phyloP scores from a whole-genome alignment of 2,329 filamentous ascomycete species.

The Remersonia thermophila region DNA sequence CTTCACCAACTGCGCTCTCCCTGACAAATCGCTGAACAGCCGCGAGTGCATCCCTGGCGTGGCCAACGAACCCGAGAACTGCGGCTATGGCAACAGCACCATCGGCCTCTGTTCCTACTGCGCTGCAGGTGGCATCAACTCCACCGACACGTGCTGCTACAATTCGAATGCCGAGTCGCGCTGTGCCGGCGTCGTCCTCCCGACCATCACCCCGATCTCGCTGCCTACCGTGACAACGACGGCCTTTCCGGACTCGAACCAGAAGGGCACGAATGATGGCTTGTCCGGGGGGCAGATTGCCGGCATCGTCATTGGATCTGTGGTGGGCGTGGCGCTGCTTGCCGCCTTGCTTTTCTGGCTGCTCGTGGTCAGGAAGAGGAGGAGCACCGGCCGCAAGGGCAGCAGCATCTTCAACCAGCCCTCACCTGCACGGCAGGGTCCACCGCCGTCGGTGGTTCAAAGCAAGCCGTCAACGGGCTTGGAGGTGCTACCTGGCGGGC shows the following conservation, averaged over 20 bases:
- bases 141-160: constrained; percentile 90
- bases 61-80: constrained; percentile 73
- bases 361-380: constrained; percentile 45
- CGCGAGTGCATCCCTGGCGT: constrained; percentile 62
- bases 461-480: constrained; percentile 33
- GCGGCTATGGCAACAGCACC: constrained; percentile 63
- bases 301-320: constrained; percentile 72
- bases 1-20: constrained; percentile 78
- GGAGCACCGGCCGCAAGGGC: constrained; percentile 46
- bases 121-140: constrained; percentile 68
- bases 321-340: constrained; percentile 48
- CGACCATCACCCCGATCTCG: constrained; percentile 57
- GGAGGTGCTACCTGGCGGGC: constrained; percentile 69
- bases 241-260: constrained; percentile 25
- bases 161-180: constrained; percentile 61
- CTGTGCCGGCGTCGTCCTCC: constrained; percentile 67
- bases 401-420: constrained; percentile 84
- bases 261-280: constrained; percentile 25
- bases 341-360: constrained; percentile 44
- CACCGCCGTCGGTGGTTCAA: constrained; percentile 27
- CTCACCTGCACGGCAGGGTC: constrained; percentile 50
- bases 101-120: constrained; percentile 82
- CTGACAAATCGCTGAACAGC: constrained; percentile 63
- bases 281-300: constrained; percentile 83
- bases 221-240: constrained; percentile 39